Base-by-base conservation (phyloP, 768 basidiomycete genomes). In the Fistulinella prunicolor region DNA sequence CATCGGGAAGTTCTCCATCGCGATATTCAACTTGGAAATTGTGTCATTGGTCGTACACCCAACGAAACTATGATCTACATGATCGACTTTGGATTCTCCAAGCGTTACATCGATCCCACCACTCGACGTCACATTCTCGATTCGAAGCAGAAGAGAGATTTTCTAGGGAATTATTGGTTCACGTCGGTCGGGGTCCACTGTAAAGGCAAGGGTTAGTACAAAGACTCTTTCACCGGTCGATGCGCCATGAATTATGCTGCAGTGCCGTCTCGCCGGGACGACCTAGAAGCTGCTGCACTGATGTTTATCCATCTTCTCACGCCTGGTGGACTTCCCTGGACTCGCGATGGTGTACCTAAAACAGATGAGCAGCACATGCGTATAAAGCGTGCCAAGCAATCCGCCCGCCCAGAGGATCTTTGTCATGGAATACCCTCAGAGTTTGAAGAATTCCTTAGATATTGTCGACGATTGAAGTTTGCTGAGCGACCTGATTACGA, bases 61-160 rank as follows among this genome's bases (percentile, higher is more conserved):
- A 69, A 86, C 52, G 73, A 84, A 13, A 73, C 73, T 43, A 74
- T 68, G 30, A 72, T 90, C 52, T 89, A 88, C 58, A 85, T 89
- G 86, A 90, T 90, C 56, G 88, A 90, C 63, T 89, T 90, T 61
- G 87, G 87, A 13, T 90, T 90, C 63, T 86, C 86, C 16, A 89
- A 89, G 59, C 76, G 76, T 26, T 90, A 86, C 53, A 80, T 89
- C 53, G 85, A 90, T 65, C 75, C 77, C 19, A 53, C 63, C 38
- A 86, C 84, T 3, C 73, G 67, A 36, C 75, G 77, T n/a, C 87
- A 90, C 57, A 86, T 90, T 48, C 79, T 81, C 16, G 83, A 89
- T 47, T 82, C 81, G 56, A 80, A 75, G 44, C 68, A 67, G 24
- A 82, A 81, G 60, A 79, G 85, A 35, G 83, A 87, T 57, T 89